Evolutionary conservation across 2,329 filamentous ascomycete genomes (phyloP).

Genomic region (Colletotrichum nymphaeae): DNA sequence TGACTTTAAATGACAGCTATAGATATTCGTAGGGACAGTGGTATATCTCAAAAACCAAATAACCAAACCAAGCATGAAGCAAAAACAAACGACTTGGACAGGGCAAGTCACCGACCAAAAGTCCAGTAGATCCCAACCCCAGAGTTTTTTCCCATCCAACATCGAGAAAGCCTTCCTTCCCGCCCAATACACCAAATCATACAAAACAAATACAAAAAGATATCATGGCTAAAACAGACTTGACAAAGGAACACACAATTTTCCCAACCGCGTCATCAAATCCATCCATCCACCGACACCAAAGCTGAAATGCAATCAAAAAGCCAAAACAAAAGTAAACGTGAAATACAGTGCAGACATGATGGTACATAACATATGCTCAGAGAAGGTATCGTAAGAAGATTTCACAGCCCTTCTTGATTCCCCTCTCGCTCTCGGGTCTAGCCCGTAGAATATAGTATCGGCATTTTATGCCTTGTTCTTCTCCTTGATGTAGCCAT

Average conservation of each 20-base stretch:
- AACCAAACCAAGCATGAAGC: neutral
- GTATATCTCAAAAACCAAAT: neutral
- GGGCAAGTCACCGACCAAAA: neutral
- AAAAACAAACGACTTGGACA: neutral
- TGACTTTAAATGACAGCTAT: neutral
- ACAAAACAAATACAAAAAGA: neutral
- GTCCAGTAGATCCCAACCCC: neutral
- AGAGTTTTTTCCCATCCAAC: neutral
- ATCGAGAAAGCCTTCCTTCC: neutral
- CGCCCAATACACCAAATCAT: neutral
- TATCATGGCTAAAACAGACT: too few species aligned
- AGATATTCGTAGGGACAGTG: neutral
- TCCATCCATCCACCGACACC: neutral
- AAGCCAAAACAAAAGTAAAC: too few species aligned
- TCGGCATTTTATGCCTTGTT: neutral
- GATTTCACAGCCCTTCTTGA: neutral
- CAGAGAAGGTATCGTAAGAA: neutral
- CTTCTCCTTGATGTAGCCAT: slow-evolving; percentile 14
- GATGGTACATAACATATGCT: neutral
- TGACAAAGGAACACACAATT: neutral
- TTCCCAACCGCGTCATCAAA: neutral
- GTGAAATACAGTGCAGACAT: too few species aligned
- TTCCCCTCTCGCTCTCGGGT: neutral
- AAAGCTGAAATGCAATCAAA: neutral
- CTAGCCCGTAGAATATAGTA: neutral